Evolutionary conservation across 2,329 filamentous ascomycete genomes (phyloP), one percentile per base, ranked within the genome.

Genomic region (Monosporascus cannonballus): DNA sequence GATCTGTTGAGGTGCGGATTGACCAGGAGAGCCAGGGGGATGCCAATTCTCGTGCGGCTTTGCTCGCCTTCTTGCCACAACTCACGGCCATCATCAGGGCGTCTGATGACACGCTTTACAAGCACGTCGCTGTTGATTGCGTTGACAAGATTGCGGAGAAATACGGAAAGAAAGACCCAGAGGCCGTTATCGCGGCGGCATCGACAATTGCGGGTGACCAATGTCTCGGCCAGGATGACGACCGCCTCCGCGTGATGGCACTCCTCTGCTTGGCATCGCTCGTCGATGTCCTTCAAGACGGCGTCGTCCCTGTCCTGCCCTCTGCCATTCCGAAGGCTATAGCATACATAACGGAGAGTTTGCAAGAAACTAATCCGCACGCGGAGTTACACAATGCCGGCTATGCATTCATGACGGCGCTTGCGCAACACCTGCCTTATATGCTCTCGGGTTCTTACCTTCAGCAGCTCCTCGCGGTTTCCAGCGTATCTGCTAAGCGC

Each of bases 111-210:
- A 80, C 87, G 50, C 78, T 84, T 27, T 86, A 94, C 68, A 91
- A 93, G 71, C 86, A 91, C 62, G 90, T 89, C 11, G 89, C 92
- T 1, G 85, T 99, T 56, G 85, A 85, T 37, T 97, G 93, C 62
- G 86, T 97, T 45, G 92, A 96, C 71, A 89, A 90, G 69, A 95
- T 99, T 57, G 83, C 89, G 2, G 92, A 96, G 71, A 93, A 93
- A 68, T 97, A 96, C 67, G 95, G 94, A 60, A 95, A 94, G 76
- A 95, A 92, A 68, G 89, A 96, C 64, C 78, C 87, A 1, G 83
- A 87, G 59, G 85, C 84, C 45, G 87, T 96, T 45, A 78, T 87
- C 25, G 81, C 81, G 4, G 87, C 91, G 5, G 90, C 91, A 4
- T 77, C 84, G 54, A 87, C 86, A 1, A 87, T 99, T 61, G 85